Evolutionary conservation across 2,329 filamentous ascomycete genomes (phyloP).

Genomic region (Amesomyces nigricolor): DNA sequence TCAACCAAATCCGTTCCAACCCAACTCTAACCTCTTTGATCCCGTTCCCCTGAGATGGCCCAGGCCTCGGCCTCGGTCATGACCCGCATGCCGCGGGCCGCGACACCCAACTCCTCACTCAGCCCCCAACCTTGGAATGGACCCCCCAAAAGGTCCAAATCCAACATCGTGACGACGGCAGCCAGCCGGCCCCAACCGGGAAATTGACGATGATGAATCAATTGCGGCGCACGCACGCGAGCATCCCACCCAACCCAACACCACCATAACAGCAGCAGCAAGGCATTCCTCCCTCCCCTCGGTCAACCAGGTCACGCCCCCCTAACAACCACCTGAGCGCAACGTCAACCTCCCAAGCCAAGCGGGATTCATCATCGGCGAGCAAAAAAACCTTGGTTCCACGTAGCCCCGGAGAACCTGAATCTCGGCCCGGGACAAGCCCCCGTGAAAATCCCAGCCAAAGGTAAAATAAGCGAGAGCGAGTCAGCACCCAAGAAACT

Average conservation of each 20-base stretch:
- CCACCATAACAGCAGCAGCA: background rate
- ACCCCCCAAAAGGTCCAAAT: background rate
- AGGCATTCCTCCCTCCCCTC: background rate
- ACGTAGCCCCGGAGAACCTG: too few relatives aligned
- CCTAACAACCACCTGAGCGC: background rate
- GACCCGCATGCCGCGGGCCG: background rate
- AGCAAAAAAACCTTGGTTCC: too few relatives aligned
- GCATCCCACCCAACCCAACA: background rate
- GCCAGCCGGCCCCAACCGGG: background rate
- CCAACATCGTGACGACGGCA: background rate
- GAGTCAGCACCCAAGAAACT: background rate
- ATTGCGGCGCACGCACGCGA: conserved; percentile 3
- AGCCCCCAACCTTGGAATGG: too few relatives aligned
- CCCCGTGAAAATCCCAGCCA: too few relatives aligned
- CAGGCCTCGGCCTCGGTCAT: background rate
- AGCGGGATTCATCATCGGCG: too few relatives aligned
- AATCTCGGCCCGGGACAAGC: too few relatives aligned
- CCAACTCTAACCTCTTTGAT: background rate
- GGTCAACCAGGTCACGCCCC: background rate
- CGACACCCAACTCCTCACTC: too few relatives aligned
- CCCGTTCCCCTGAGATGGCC: background rate
- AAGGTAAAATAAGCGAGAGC: background rate
- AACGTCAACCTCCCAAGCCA: background rate
- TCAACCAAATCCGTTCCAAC: background rate
- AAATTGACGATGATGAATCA: conserved; percentile 16